phyloP scores from a whole-genome alignment of 352 stramenopile species.

The Phytophthora macrochlamydospora region DNA sequence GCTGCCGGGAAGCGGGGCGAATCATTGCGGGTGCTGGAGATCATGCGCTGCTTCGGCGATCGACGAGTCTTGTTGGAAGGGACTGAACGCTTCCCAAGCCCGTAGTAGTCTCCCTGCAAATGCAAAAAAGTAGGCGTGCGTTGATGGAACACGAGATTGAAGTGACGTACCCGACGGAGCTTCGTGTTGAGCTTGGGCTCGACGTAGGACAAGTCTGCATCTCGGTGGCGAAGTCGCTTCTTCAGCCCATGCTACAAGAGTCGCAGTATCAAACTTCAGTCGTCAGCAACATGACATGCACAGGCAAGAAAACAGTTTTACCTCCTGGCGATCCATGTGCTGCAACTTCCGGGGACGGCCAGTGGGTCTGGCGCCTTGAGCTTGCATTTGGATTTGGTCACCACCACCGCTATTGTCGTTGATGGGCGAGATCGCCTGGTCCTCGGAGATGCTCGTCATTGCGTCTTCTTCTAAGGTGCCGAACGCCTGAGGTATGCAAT shows the following conservation, averaged over 20 bases:
- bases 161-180: constrained; percentile 46
- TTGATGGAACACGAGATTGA: no score
- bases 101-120: constrained; percentile 68
- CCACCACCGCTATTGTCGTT: no score
- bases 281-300: no score
- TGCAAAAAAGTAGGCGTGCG: background rate
- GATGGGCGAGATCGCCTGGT: background rate
- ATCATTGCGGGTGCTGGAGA: constrained; percentile 14
- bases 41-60: constrained; percentile 16
- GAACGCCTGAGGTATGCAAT: background rate
- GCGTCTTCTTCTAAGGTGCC: no score
- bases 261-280: background rate
- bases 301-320: no score
- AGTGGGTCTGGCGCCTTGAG: no score
- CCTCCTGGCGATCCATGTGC: no score
- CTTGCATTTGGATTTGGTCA: no score
- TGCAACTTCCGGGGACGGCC: no score
- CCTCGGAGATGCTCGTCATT: background rate
- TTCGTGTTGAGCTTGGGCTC: constrained; percentile 71
- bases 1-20: constrained; percentile 6
- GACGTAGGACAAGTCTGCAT: constrained; percentile 49
- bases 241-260: constrained; percentile 16
- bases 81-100: constrained; percentile 45
- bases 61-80: constrained; percentile 13
- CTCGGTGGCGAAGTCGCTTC: constrained; percentile 47